Base-by-base conservation (phyloP, 768 basidiomycete genomes). In the Lactarius deliciosus region DNA sequence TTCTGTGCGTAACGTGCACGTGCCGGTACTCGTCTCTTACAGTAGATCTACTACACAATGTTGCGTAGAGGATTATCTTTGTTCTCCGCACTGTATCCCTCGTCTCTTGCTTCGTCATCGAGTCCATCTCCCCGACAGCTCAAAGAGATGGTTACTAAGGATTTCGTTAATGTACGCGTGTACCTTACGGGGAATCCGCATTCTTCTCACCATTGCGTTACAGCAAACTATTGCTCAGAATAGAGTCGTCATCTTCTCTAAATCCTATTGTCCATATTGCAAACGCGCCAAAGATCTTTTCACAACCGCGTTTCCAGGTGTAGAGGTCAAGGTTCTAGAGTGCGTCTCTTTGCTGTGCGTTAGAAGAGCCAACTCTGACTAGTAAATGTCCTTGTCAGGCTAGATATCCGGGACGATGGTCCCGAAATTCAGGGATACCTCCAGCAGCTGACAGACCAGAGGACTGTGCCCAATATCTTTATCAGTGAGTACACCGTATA, bases 391-490 rank as follows among this genome's bases (percentile, higher is more conserved):
- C 34, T 38, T 3, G 20, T 34, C 40, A 89, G 90, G 73, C 77
- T 92, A 57, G 87, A 91, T 74, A 68, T 79, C 59, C 77, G 77
- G 36, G 78, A 84, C 0, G 86, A 93, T 43, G 89, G 85, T 11
- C 20, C 68, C 20, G 85, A 72, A 0, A 90, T 93, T 64, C 92
- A 94, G 73, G 71, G 76, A 25, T 92, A 92, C 71, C 80, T 94
- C 5, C 25, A 13, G 2, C 63, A 82, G 70, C 88, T 86, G 81
- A 90, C 89, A 0, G 81, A 81, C 0, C 91, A 89, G 70, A 75
- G 83, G 25, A 88, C 88, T 13, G 92, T 94, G 6, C 92, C 92
- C 36, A 90, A 86, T 73, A 81, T 91, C 65, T 94, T 91, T 78
- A 82, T 93, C 73, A 83, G 89, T 91, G 66, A 61, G 81, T 30